These are phyloP conservation scores for Rhynchospora pubera DNA, from an alignment of 176 grass and related monocot species.

Conservation along the genomic window DNA sequence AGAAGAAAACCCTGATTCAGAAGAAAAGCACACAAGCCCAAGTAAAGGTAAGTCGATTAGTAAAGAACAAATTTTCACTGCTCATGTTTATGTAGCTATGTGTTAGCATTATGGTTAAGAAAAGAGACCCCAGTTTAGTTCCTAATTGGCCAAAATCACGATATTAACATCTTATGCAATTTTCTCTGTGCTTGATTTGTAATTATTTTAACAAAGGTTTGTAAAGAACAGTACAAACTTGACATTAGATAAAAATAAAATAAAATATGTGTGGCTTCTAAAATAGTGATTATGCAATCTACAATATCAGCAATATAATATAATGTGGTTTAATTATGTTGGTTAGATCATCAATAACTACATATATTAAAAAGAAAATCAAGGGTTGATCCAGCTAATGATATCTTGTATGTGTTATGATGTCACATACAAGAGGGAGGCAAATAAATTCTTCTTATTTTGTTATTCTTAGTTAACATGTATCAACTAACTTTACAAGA, in stretches of 20 bases:
- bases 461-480: too few relatives aligned
- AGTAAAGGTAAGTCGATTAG: not conserved
- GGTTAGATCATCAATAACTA: not conserved
- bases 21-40: not conserved
- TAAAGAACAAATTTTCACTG: not conserved
- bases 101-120: not conserved
- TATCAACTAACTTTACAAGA: too few relatives aligned
- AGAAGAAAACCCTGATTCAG: not conserved
- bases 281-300: not conserved
- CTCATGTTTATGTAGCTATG: not conserved
- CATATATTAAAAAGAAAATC: not conserved
- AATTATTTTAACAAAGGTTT: not conserved
- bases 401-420: not conserved
- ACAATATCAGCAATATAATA: not conserved
- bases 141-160: not conserved
- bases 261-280: not conserved
- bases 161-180: not conserved
- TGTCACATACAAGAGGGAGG: not conserved
- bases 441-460: too few relatives aligned
- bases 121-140: not conserved
- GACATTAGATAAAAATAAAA: too few relatives aligned
- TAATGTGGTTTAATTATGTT: not conserved
- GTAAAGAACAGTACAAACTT: not conserved
- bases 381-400: not conserved
- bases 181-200: not conserved